phyloP scores from a whole-genome alignment of 1,284 basidiomycete species.

The Puccinia coronata region DNA sequence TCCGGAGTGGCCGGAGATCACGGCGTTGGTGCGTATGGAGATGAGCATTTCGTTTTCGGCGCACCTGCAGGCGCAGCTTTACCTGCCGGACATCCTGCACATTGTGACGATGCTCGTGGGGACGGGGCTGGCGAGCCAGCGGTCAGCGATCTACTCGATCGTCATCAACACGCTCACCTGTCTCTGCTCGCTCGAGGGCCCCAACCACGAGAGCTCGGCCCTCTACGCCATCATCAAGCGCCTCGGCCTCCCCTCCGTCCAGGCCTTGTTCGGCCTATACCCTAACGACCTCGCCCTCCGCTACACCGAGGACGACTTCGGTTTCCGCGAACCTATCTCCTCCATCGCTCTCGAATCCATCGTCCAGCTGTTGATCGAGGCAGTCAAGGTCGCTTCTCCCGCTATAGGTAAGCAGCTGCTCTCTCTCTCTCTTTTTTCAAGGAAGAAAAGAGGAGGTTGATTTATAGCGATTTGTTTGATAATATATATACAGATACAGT shows the following conservation, averaged over 20 bases:
- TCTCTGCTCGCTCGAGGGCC: constrained; percentile 64
- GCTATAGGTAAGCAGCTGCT: constrained; percentile 66
- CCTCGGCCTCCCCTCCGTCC: constrained; percentile 65
- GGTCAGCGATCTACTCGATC: constrained; percentile 77
- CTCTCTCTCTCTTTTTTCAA: background rate
- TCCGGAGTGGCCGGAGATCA: constrained; percentile 78
- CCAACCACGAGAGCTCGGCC: constrained; percentile 64
- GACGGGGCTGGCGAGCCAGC: constrained; percentile 71
- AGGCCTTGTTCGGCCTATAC: constrained; percentile 73
- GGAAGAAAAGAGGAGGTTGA: background rate
- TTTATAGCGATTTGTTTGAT: background rate
- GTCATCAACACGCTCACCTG: constrained; percentile 78
- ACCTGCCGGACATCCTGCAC: constrained; percentile 78
- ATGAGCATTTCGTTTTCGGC: constrained; percentile 72
- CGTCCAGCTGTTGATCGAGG: constrained; percentile 67
- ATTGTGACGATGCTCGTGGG: constrained; percentile 73
- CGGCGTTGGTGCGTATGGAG: constrained; percentile 72
- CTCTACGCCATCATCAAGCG: constrained; percentile 66
- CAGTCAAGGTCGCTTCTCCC: constrained; percentile 69
- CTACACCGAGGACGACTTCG: constrained; percentile 58
- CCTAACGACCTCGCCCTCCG: constrained; percentile 58
- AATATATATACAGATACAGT: constrained; percentile 77
- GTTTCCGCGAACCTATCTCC: constrained; percentile 66
- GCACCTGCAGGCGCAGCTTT: constrained; percentile 68
- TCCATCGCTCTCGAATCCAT: constrained; percentile 72